Evolutionary conservation across 2,329 filamentous ascomycete genomes (phyloP).

Genomic region (Zasmidium citrigriseum): DNA sequence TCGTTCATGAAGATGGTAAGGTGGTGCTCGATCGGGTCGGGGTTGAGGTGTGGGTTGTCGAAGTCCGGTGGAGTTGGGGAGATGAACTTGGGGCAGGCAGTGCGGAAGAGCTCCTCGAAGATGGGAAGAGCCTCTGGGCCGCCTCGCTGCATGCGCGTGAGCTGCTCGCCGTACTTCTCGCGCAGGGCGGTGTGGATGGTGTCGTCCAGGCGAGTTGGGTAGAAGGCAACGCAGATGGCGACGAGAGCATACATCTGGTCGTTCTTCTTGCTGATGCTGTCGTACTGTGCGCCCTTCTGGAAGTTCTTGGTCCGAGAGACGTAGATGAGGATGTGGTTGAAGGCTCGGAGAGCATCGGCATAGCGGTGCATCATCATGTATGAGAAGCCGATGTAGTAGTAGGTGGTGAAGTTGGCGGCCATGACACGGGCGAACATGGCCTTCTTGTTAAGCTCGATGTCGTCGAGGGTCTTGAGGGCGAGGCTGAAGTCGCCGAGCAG

Average conservation of each 20-base stretch:
- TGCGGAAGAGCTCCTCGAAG: constrained; percentile 97
- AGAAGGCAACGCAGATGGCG: constrained; percentile 97
- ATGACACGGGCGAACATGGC: constrained; percentile 99
- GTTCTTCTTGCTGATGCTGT: constrained; percentile 99
- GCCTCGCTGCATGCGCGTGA: constrained; percentile 92
- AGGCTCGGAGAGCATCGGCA: constrained; percentile 98
- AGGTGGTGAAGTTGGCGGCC: constrained; percentile 99
- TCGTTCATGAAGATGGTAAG: constrained; percentile 98
- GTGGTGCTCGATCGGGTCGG: constrained; percentile 97
- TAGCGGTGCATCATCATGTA: constrained; percentile 99
- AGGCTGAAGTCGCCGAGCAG: constrained; percentile 96
- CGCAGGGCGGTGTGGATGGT: constrained; percentile 97
- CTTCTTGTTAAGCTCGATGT: constrained; percentile 99
- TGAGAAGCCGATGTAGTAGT: constrained; percentile 99
- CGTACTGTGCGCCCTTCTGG: constrained; percentile 98
- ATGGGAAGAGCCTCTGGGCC: constrained; percentile 93
- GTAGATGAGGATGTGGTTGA: constrained; percentile 99
- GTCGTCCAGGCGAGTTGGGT: constrained; percentile 95
- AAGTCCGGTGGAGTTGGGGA: constrained; percentile 96
- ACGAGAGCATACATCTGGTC: constrained; percentile 99
- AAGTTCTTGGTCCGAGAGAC: constrained; percentile 99
- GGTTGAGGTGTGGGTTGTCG: constrained; percentile 91
- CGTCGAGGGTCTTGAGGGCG: constrained; percentile 96
- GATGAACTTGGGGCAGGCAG: constrained; percentile 99
- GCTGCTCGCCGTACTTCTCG: constrained; percentile 99